Evolutionary conservation across 2,329 filamentous ascomycete species (phyloP), one percentile per base, ranked within the genome.

Genomic region (Arthrobotrys iridis): DNA sequence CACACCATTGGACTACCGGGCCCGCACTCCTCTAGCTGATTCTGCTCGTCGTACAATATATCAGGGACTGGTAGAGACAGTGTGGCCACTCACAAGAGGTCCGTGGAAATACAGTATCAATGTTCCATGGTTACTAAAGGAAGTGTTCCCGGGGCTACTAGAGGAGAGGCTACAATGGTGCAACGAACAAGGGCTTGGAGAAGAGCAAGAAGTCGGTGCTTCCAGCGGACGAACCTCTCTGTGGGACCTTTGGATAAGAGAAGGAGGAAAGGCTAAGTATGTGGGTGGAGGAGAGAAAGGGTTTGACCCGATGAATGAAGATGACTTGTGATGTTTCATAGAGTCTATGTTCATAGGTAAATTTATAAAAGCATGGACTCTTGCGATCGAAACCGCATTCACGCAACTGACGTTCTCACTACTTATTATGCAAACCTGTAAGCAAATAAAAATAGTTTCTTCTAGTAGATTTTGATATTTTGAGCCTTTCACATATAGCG

Each of bases 21-120:
- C n/a, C n/a, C n/a, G n/a, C n/a, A n/a, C n/a, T n/a, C n/a, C n/a
- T n/a, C n/a, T n/a, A n/a, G n/a, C n/a, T n/a, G n/a, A n/a, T n/a
- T n/a, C n/a, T n/a, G n/a, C n/a, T n/a, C n/a, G n/a, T n/a, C n/a
- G n/a, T 6, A 20, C 1, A 11, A 2, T 35, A 10, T 52, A 52
- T 10, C 6, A n/a, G 4, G 64, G 35, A 5, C 8, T 68, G 4
- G 26, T 68, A 2, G 52, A 50, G 4, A 26, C 22, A 0, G 7
- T 41, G 0, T 68, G 52, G 52, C 64, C 64, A 24, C 20, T 68
- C 0, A 68, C 64, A 1, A 20, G 26, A 8, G 64, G 64, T 6
- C 55, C 64, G 1, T 68, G 64, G 64, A 45, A 60, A 18, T 68
- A 52, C 7, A 68, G 0, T 4, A 68, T 68, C 11, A 48, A 15